Conservation (phyloP, 768 basidiomycete species). For the Lenzites betulinus region DNA sequence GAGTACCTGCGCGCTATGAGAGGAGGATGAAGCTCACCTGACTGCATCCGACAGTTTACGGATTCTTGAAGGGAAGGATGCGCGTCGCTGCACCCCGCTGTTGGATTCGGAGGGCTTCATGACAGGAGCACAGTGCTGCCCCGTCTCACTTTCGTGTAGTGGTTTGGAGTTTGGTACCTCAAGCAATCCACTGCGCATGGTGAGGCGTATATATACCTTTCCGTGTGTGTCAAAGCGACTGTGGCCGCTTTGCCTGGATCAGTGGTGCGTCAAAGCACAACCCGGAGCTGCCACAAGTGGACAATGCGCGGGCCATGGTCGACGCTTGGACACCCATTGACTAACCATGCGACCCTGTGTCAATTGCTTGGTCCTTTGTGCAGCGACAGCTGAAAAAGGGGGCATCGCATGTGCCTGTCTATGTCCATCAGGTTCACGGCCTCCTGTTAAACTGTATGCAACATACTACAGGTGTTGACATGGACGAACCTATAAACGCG, state of each 20-base stretch:
- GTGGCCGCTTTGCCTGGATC: background rate
- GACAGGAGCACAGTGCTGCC: background rate
- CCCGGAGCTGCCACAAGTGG: too few relatives aligned
- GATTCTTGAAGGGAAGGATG: background rate
- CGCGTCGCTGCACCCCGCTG: background rate
- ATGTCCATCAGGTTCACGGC: too few relatives aligned
- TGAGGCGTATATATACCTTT: background rate
- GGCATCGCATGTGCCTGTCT: too few relatives aligned
- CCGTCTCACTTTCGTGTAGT: background rate
- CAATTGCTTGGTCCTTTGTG: background rate
- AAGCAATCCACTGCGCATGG: background rate
- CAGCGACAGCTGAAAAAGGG: too few relatives aligned
- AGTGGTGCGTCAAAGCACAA: background rate
- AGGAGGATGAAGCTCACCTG: background rate
- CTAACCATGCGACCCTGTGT: too few relatives aligned
- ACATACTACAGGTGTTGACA: too few relatives aligned
- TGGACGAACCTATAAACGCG: too few relatives aligned
- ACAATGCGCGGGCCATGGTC: too few relatives aligned
- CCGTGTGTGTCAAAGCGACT: slow-evolving; percentile 6
- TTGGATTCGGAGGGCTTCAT: background rate
- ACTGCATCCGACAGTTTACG: slow-evolving; percentile 15
- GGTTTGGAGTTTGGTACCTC: background rate
- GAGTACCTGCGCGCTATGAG: background rate
- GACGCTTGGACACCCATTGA: background rate
- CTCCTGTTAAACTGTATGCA: too few relatives aligned